Evolutionary conservation across 2,329 filamentous ascomycete species (phyloP).

Genomic region (Stylonectria norvegica): DNA sequence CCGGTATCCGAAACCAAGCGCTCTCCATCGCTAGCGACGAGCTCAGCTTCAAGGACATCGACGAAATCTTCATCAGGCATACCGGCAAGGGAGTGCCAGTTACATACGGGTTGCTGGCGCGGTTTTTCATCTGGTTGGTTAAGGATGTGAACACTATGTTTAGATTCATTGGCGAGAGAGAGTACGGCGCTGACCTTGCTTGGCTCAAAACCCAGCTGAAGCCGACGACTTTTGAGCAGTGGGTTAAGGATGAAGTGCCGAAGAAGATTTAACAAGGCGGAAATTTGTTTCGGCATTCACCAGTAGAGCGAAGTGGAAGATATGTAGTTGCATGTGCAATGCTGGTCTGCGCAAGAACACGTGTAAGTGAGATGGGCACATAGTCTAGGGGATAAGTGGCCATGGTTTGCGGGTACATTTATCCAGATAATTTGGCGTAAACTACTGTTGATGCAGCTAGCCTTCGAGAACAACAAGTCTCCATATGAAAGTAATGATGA

Average conservation of each 20-base stretch:
- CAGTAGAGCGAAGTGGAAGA: too few relatives aligned
- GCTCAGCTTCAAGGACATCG: constrained; percentile 19
- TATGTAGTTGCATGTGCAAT: too few relatives aligned
- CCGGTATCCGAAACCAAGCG: constrained; percentile 19
- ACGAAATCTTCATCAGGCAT: constrained; percentile 17
- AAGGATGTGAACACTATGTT: constrained; percentile 24
- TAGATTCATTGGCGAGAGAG: constrained; percentile 16
- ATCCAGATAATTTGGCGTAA: too few relatives aligned
- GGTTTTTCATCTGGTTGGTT: constrained; percentile 20
- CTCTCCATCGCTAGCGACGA: constrained; percentile 25
- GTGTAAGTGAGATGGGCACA: too few relatives aligned
- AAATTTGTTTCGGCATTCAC: too few relatives aligned
- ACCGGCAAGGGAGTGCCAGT: constrained; percentile 20
- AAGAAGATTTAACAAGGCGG: neutral
- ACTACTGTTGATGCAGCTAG: too few relatives aligned
- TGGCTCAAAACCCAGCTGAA: constrained; percentile 17
- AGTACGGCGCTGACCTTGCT: constrained; percentile 20
- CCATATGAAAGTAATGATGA: too few relatives aligned
- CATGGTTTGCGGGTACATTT: too few relatives aligned
- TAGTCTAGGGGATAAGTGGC: too few relatives aligned
- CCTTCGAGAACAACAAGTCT: too few relatives aligned
- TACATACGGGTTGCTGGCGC: constrained; percentile 17
- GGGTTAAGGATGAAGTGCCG: constrained; percentile 13
- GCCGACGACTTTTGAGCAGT: constrained; percentile 22
- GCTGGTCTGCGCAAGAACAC: too few relatives aligned